Evolutionary conservation across 768 basidiomycete species (phyloP), one percentile per base, ranked within the genome.

Genomic region (Suillus occidentalis): DNA sequence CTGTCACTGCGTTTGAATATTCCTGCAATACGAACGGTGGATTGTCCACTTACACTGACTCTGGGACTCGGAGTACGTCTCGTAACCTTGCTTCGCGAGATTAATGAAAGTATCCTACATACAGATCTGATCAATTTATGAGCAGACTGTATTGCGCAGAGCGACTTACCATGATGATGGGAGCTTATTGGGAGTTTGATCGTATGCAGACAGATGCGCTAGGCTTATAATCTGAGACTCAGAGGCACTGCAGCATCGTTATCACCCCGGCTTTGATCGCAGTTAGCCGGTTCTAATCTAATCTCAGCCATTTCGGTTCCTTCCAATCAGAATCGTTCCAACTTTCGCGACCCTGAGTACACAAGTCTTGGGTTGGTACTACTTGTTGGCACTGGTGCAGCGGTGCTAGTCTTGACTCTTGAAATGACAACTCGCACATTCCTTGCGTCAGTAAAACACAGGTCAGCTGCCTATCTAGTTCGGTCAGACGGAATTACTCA

Each of bases 61-160:
- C 13, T 64, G 57, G 31, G 68, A 47, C 10, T 64, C 53, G 69
- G 80, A 76, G 77, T 87, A 87, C 72, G 85, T 80, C 45, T 84
- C 75, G 69, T 83, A 75, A 67, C 87, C 86, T 75, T 92, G 75
- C 76, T 92, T 89, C 12, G 90, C 92, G 69, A 93, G 74, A 64
- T 85, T 86, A 43, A 91, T 82, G 70, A 93, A 83, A 65, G 74
- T 82, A 66, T 91, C 90, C 91, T 90, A 9, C 16, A 16, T 28
- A 42, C 16, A 39, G 5, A 31, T 28, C 20, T 13, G 1, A 55
- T 55, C 20, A 43, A 14, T 45, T 18, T 14, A 36, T 62, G 34
- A 9, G 34, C 34, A 37, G 39, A n/a, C 68, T 37, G 66, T 47
- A 16, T 1, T n/a, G 45, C 1, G 65, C 13, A 13, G 37, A 22